phyloP scores from a whole-genome alignment of 1,139 yeast genomes.

The Pichia sorboxylosa region DNA sequence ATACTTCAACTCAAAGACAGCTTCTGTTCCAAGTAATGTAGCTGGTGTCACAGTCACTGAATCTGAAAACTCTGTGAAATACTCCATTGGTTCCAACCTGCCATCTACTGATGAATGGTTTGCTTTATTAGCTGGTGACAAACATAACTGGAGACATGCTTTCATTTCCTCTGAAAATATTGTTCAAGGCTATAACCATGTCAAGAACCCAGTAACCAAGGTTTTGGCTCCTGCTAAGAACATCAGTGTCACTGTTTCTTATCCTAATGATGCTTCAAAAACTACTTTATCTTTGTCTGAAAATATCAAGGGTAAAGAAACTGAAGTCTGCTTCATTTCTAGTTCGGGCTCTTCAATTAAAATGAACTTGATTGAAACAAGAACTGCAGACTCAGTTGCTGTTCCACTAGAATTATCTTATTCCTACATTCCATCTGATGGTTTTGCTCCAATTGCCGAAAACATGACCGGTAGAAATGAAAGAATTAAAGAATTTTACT shows the following conservation, averaged over 20 bases:
- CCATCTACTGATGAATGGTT: slow-evolving; percentile 59
- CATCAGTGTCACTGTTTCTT: slow-evolving; percentile 50
- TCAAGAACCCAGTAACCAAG: slow-evolving; percentile 65
- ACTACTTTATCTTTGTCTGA: slow-evolving; percentile 58
- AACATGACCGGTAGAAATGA: slow-evolving; percentile 82
- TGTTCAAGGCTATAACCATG: slow-evolving; percentile 77
- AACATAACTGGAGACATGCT: slow-evolving; percentile 86
- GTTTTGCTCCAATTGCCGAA: slow-evolving; percentile 91
- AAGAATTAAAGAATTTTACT: slow-evolving; percentile 90
- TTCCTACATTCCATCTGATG: slow-evolving; percentile 71
- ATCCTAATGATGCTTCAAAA: slow-evolving; percentile 39
- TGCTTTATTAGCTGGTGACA: slow-evolving; percentile 64
- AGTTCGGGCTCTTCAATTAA: slow-evolving; percentile 40
- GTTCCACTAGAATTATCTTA: slow-evolving; percentile 69
- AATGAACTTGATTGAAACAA: slow-evolving; percentile 72
- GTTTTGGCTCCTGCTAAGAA: slow-evolving; percentile 67
- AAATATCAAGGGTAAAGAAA: slow-evolving; percentile 57
- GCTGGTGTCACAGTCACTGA: slow-evolving; percentile 30
- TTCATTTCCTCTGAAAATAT: slow-evolving; percentile 67
- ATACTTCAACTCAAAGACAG: slow-evolving; percentile 46
- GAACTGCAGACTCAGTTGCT: slow-evolving; percentile 69
- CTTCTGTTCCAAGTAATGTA: slow-evolving; percentile 23
- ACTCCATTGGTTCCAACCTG: slow-evolving; percentile 35
- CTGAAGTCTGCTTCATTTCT: slow-evolving; percentile 57
- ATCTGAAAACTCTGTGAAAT: slow-evolving; percentile 27